A percentile compares a stretch with the other conserved stretches of the same genome.
phyloP scores from a whole-genome alignment of 495 filamentous ascomycete genomes.

The Aspergillus indologenus region DNA sequence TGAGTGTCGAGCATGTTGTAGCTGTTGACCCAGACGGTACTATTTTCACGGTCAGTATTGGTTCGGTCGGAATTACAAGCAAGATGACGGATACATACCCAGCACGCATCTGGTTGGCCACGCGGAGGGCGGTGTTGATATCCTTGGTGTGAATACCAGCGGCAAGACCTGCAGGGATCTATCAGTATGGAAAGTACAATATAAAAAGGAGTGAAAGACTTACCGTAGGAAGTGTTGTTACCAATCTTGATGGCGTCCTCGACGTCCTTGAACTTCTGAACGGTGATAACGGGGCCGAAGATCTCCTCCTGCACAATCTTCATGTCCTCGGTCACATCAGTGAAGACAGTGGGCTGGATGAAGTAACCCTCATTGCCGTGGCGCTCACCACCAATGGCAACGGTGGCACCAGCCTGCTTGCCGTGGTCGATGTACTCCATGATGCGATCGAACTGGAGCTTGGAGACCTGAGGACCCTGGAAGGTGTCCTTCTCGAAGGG shows the following conservation, averaged over 20 bases:
- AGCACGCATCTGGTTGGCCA: conserved; percentile 75
- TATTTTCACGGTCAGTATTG: conserved; percentile 19
- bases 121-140: conserved; percentile 88
- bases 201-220: not conserved
- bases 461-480: conserved; percentile 95
- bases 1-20: conserved; percentile 86
- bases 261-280: conserved; percentile 90
- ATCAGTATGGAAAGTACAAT: not conserved
- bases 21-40: conserved; percentile 92
- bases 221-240: conserved; percentile 75
- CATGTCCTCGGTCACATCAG: conserved; percentile 83
- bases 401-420: conserved; percentile 80
- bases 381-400: conserved; percentile 83
- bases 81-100: conserved; percentile 43
- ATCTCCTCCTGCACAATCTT: conserved; percentile 99
- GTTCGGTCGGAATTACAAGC: not conserved
- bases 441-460: conserved; percentile 94
- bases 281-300: conserved; percentile 90
- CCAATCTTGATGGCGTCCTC: conserved; percentile 78
- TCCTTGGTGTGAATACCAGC: conserved; percentile 90
- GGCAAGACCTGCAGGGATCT: conserved; percentile 59
- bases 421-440: conserved; percentile 96
- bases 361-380: conserved; percentile 92
- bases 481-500: conserved; percentile 85
- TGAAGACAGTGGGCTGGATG: conserved; percentile 97